Evolutionary conservation across 2,329 filamentous ascomycete genomes (phyloP), one percentile per base, ranked within the genome.

Genomic region (Metarhizium humberi): DNA sequence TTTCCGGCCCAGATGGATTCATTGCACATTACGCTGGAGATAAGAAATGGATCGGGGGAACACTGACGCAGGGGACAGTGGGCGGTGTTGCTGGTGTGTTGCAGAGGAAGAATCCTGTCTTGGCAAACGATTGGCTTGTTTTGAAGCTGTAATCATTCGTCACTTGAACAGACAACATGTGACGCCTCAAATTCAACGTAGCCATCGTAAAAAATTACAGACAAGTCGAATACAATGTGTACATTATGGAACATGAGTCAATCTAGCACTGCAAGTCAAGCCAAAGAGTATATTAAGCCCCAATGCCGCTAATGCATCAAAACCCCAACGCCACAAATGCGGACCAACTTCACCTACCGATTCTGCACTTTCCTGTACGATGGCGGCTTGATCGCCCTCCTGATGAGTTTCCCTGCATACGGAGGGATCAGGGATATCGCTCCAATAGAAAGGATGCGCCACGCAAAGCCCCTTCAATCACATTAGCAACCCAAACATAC

Each of bases 341-440:
- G 10, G 30, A 16, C 6, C 16, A 11, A 51, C 49, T 10, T 38
- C 30, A 51, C 49, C 72, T 71, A 87, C 57, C 84, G 81, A 48
- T 80, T 86, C 71, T 87, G 86, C 50, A 99, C 92, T 76, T 99
- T 99, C 65, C 94, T 81, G 74, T 96, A 97, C 66, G 88, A 95
- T 20, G 92, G 92, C 59, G 94, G 94, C 73, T 88, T 92, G 78
- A 95, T 86, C 58, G 85, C 90, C 66, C 90, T 80, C 64, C 88
- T 80, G 61, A 96, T 87, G 58, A 95, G 71, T 75, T 97, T 97
- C 20, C 82, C 90, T 52, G 84, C 86, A 73, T 92, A 96, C 2
- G 92, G 89, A 18, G 94, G 94, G 50, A 95, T 80, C 55, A 97
- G 72, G 46, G 88, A 89, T 48, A 96, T 84, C 7, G 88, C 86